Evolutionary conservation across 2,329 filamentous ascomycete species (phyloP).

Genomic region (Mycosphaerella sp.): DNA sequence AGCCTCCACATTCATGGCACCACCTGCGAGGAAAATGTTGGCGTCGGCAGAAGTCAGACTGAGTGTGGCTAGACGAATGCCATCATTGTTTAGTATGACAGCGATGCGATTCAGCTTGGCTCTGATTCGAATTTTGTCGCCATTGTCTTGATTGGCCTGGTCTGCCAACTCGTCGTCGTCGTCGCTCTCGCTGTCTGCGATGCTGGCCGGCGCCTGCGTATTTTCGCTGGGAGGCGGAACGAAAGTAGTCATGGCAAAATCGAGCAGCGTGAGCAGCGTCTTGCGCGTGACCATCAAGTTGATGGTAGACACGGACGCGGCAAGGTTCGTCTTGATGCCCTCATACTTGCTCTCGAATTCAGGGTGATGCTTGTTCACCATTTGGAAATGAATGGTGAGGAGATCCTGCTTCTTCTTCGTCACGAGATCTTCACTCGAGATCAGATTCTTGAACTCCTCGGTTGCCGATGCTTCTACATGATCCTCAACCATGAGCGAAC

Average conservation of each 20-base stretch:
- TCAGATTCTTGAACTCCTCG: constrained; percentile 91
- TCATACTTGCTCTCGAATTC: constrained; percentile 91
- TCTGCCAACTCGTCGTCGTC: constrained; percentile 29
- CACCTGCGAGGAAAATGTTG: constrained; percentile 78
- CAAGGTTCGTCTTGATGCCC: constrained; percentile 87
- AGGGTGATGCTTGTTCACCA: constrained; percentile 77
- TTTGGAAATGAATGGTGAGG: constrained; percentile 81
- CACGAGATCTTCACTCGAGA: constrained; percentile 76
- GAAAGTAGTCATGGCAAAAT: constrained; percentile 93
- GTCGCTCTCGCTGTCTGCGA: constrained; percentile 30
- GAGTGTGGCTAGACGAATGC: constrained; percentile 85
- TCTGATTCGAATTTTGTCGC: constrained; percentile 77
- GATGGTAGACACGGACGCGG: constrained; percentile 87
- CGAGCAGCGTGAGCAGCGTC: constrained; percentile 83
- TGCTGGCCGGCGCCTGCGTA: constrained; percentile 16
- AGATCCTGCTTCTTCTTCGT: constrained; percentile 70
- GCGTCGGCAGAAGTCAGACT: constrained; percentile 90
- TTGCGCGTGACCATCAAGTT: constrained; percentile 91
- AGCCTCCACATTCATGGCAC: constrained; percentile 79
- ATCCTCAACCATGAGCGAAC: constrained; percentile 83
- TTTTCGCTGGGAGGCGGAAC: constrained; percentile 39
- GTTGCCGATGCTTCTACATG: constrained; percentile 82
- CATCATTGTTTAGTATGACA: constrained; percentile 94
- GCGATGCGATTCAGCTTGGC: constrained; percentile 89
- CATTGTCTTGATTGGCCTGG: constrained; percentile 46